These are phyloP conservation scores for Neospermospora avenae DNA, from an alignment of 2,329 filamentous ascomycete genomes.

Conservation along the genomic window DNA sequence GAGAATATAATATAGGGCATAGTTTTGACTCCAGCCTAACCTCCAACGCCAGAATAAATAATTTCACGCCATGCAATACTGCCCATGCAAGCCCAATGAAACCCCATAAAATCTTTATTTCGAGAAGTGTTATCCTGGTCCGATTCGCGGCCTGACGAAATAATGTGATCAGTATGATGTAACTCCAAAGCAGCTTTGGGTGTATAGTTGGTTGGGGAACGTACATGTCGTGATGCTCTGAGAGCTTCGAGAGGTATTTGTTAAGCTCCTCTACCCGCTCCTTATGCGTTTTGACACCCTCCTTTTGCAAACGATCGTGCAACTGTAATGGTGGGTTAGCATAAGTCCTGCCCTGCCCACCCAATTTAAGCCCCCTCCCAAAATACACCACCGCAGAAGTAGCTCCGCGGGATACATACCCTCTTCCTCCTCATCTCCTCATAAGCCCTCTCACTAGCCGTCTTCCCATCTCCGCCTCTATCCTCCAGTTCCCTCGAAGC, in stretches of 20 bases:
- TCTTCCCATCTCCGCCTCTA: conserved; percentile 55
- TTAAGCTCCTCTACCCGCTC: conserved; percentile 95
- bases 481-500: conserved; percentile 32
- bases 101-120: not conserved
- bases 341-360: not conserved
- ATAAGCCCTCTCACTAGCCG: conserved; percentile 76
- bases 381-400: not conserved
- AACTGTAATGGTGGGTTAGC: conserved; percentile 49
- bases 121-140: conserved; percentile 19
- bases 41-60: not conserved
- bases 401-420: conserved; percentile 48
- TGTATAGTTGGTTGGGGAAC: not conserved
- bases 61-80: not conserved
- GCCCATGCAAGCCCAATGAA: not conserved
- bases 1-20: not conserved
- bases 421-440: conserved; percentile 80
- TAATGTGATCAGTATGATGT: not conserved
- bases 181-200: not conserved
- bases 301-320: conserved; percentile 70
- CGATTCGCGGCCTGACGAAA: conserved; percentile 20
- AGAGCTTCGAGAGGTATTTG: conserved; percentile 84
- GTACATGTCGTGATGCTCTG: conserved; percentile 94
- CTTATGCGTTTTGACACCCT: conserved; percentile 94
- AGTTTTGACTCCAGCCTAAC: not conserved
- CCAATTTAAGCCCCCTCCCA: not conserved